Conservation (phyloP, 345 rosid species). For the Euphorbia lathyris region DNA sequence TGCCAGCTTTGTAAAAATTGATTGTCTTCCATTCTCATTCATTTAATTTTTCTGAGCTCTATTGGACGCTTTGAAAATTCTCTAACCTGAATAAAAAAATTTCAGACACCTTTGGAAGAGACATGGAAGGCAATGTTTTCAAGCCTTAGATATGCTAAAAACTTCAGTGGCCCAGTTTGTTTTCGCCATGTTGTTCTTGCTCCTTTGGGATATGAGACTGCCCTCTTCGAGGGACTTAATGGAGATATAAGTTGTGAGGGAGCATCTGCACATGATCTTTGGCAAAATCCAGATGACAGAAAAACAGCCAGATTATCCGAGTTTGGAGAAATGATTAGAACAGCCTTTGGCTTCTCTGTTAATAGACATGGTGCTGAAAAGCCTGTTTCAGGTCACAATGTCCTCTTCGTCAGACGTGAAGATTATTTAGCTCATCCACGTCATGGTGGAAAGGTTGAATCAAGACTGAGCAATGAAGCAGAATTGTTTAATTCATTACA, state of each 20-base stretch:
- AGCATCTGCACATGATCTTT: constrained; percentile 56
- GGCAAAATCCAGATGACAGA: constrained; percentile 56
- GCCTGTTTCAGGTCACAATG: constrained; percentile 42
- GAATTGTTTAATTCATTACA: constrained; percentile 65
- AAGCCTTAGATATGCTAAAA: constrained; percentile 65
- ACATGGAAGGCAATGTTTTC: constrained; percentile 89
- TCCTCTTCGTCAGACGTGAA: constrained; percentile 89
- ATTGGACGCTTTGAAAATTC: constrained; percentile 1
- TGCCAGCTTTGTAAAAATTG: neutral
- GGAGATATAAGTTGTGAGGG: constrained; percentile 59
- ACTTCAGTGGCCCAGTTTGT: constrained; percentile 75
- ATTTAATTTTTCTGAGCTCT: neutral
- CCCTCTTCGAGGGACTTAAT: constrained; percentile 70
- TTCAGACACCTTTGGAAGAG: constrained; percentile 82
- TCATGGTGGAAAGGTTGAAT: constrained; percentile 71
- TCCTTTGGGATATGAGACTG: constrained; percentile 87
- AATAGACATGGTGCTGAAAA: constrained; percentile 51
- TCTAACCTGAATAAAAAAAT: constrained; percentile 9
- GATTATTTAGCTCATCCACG: constrained; percentile 96
- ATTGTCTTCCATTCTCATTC: too few species aligned
- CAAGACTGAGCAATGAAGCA: constrained; percentile 81
- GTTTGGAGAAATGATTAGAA: constrained; percentile 92
- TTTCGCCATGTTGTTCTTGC: constrained; percentile 75
- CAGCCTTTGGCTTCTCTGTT: constrained; percentile 67
- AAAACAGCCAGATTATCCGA: constrained; percentile 78